phyloP scores from a whole-genome alignment of 2,329 filamentous ascomycete species.

The Microdochium trichocladiopsis region DNA sequence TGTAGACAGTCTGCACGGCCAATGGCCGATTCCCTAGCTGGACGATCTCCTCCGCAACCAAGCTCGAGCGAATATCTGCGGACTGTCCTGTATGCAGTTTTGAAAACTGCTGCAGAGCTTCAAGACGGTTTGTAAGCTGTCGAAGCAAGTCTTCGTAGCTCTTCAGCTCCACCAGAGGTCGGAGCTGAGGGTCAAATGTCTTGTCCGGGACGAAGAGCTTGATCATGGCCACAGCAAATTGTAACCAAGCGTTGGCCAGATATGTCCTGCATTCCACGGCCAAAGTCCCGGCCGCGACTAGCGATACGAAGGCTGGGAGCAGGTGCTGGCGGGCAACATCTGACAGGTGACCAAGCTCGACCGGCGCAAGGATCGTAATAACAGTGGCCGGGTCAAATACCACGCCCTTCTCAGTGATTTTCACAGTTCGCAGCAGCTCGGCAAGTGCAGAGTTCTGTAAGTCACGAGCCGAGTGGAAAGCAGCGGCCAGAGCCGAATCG shows the following conservation, averaged over 20 bases:
- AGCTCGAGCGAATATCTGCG: constrained; percentile 58
- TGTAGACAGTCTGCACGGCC: constrained; percentile 58
- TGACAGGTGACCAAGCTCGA: neutral
- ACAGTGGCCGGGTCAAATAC: constrained; percentile 22
- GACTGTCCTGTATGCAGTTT: constrained; percentile 58
- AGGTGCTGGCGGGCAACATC: constrained; percentile 24
- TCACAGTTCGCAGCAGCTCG: constrained; percentile 6
- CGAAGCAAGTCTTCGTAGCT: constrained; percentile 47
- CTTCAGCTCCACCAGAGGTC: constrained; percentile 57
- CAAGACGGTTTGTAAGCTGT: constrained; percentile 48
- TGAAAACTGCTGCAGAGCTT: constrained; percentile 60
- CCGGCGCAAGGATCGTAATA: neutral
- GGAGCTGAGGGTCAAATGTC: constrained; percentile 72
- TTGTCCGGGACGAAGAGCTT: constrained; percentile 80
- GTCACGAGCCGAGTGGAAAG: constrained; percentile 16
- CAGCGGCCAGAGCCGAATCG: constrained; percentile 20
- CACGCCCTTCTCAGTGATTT: constrained; percentile 5
- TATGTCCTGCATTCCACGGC: constrained; percentile 17
- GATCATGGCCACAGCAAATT: constrained; percentile 68
- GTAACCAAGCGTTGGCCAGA: constrained; percentile 62
- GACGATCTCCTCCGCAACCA: constrained; percentile 55
- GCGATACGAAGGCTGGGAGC: constrained; percentile 35
- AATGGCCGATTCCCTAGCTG: constrained; percentile 61
- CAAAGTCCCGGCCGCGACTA: constrained; percentile 28
- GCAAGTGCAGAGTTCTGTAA: constrained; percentile 3